A percentile compares a stretch with the other conserved stretches of the same genome.
Evolutionary conservation across 495 filamentous ascomycete genomes (phyloP).

Genomic region (Aspergillus egyptiacus): DNA sequence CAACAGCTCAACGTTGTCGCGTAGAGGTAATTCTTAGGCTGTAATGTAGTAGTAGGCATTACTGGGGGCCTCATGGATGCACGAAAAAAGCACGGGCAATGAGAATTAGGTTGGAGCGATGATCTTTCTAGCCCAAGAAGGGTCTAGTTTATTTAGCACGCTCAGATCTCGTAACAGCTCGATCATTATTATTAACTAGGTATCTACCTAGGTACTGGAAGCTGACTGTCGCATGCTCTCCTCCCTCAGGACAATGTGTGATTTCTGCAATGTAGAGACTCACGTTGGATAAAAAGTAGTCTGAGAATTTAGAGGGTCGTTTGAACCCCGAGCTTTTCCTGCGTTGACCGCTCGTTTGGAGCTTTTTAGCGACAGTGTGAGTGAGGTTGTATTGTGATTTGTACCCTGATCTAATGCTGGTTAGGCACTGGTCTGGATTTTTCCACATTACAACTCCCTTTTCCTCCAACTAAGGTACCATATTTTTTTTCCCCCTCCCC

Average conservation of each 20-base stretch:
- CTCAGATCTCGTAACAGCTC: background rate
- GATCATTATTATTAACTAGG: no score
- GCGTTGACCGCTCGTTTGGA: constrained; percentile 7
- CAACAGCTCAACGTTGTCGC: background rate
- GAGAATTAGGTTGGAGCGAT: background rate
- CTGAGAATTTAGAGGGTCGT: background rate
- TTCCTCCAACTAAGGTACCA: no score
- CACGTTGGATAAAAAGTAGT: no score
- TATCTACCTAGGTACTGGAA: no score
- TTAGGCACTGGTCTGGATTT: background rate
- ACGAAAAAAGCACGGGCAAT: background rate
- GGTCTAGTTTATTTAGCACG: background rate
- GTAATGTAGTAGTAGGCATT: no score
- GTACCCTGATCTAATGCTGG: background rate
- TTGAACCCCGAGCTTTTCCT: background rate
- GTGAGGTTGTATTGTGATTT: background rate
- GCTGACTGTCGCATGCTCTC: constrained; percentile 1
- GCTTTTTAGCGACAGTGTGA: background rate
- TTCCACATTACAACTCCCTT: background rate
- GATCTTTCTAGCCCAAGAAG: constrained; percentile 1
- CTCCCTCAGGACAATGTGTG: no score
- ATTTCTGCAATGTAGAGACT: no score
- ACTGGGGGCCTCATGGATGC: no score
- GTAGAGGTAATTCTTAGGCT: no score
- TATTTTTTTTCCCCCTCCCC: background rate